A percentile compares a stretch with the other conserved stretches of the same genome.
Conservation (phyloP, 495 filamentous ascomycete species). For the Penicillium macrosclerotiorum region DNA sequence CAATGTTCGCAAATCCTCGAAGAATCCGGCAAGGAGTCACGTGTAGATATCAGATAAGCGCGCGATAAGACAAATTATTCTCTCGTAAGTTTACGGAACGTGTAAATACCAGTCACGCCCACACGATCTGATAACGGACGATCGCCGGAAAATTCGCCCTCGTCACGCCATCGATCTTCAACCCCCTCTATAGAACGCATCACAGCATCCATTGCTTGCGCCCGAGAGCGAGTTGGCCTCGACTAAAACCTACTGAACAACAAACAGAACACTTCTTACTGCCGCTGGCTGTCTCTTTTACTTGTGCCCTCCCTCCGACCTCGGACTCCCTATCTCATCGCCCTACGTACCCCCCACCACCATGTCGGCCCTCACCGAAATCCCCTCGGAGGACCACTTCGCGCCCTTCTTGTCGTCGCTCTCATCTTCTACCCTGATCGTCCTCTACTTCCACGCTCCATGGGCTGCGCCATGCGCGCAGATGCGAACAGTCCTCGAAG, state of each 20-base stretch:
- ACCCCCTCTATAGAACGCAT: conserved; percentile 1
- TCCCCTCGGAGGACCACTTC: conserved; percentile 69
- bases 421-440: conserved; percentile 63
- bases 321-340: conserved; percentile 12
- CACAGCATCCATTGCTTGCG: background rate
- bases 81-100: too few relatives aligned
- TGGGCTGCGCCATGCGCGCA: conserved; percentile 97
- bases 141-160: conserved; percentile 28
- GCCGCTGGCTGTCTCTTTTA: background rate
- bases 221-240: background rate
- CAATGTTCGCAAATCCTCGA: conserved; percentile 2
- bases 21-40: conserved; percentile 2
- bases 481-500: conserved; percentile 82
- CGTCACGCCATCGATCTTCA: conserved; percentile 28
- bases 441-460: conserved; percentile 91
- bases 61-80: background rate
- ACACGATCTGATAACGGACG: conserved; percentile 30
- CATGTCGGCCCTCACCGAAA: conserved; percentile 75
- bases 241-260: too few relatives aligned
- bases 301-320: conserved; percentile 7
- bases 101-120: conserved; percentile 1
- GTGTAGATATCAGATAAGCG: conserved; percentile 15
- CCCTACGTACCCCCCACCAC: conserved; percentile 12
- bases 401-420: conserved; percentile 59
- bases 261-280: too few relatives aligned